phyloP scores from a whole-genome alignment of 495 filamentous ascomycete species.

The Halenospora varia region DNA sequence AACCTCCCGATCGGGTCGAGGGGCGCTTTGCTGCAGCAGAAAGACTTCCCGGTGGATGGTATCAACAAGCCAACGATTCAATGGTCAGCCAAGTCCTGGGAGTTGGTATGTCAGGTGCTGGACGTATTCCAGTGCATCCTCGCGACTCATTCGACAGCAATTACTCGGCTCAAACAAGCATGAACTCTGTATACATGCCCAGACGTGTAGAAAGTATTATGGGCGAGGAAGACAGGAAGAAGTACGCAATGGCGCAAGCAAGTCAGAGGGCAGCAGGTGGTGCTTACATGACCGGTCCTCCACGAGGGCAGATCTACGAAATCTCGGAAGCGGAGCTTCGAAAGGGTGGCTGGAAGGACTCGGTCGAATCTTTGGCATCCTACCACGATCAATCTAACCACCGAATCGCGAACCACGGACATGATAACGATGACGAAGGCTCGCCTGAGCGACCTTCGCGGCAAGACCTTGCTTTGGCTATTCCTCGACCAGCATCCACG shows the following conservation, averaged over 20 bases:
- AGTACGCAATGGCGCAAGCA: constrained; percentile 65
- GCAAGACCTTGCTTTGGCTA: background rate
- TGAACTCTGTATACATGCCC: constrained; percentile 67
- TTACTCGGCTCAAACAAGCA: constrained; percentile 53
- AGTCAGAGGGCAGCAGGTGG: constrained; percentile 49
- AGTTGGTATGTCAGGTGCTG: constrained; percentile 17
- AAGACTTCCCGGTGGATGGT: constrained; percentile 56
- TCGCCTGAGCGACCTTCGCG: constrained; percentile 2
- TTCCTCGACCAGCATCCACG: constrained; percentile 6
- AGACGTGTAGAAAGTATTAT: constrained; percentile 79
- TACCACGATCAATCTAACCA: constrained; percentile 14
- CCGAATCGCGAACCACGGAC: constrained; percentile 6
- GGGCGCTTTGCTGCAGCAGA: constrained; percentile 65
- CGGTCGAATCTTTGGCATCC: constrained; percentile 28
- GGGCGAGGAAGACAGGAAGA: constrained; percentile 70
- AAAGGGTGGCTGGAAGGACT: constrained; percentile 42
- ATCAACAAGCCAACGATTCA: constrained; percentile 59
- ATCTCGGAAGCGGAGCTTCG: constrained; percentile 45
- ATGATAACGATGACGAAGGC: background rate
- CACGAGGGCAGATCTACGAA: constrained; percentile 48
- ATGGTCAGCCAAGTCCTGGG: constrained; percentile 39
- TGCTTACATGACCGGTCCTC: constrained; percentile 43
- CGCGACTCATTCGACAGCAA: constrained; percentile 71
- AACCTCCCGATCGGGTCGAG: constrained; percentile 68
- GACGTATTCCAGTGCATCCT: constrained; percentile 48